Evolutionary conservation across 768 basidiomycete genomes (phyloP), one percentile per base, ranked within the genome.

Genomic region (Lentinula detonsa): DNA sequence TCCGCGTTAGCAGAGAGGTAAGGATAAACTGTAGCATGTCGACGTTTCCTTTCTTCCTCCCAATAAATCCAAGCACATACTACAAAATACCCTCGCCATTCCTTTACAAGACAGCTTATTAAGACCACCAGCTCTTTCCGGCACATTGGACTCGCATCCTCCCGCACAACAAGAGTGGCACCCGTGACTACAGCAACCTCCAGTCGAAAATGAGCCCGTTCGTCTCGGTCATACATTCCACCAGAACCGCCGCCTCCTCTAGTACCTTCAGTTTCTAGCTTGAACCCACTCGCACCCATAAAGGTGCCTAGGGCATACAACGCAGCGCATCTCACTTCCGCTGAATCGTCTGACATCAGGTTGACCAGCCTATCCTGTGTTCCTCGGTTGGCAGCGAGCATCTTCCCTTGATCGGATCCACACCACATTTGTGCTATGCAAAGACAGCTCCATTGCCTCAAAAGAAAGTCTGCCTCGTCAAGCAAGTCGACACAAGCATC

Each of bases 371-470:
- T 87, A 65, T 95, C 90, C 71, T 94, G 94, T 21, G 90, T 86
- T 4, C 85, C 87, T 51, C 79, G 77, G 68, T 89, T 86, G 23
- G 95, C 88, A 1, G 90, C 93, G 62, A 87, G 82, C 9, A 88
- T 84, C 71, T 93, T 95, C 63, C 93, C 89, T 62, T 94, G 92
- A 70, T 98, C 95, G 65, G 93, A 90, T 9, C 78, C 82, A 61
- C 94, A 93, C 97, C 97, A 99, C 69, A 98, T 86, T 70, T 95
- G 91, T 15, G 88, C 93, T 60, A 99, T 93, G 70, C 95, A 96
- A 43, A 99, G 76, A 10, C 93, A 86, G 34, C 87, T 87, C 97
- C 97, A 98, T 68, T 98, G 96, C 59, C 95, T 83, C 56, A 98
- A 78, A 48, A 99, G 74, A 73, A 93, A 98, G 68, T 99, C 97